A percentile compares a stretch with the other conserved stretches of the same genome.
Conservation (phyloP, 192 early-diverging fungal species). For the Pecoramyces ruminantium region DNA sequence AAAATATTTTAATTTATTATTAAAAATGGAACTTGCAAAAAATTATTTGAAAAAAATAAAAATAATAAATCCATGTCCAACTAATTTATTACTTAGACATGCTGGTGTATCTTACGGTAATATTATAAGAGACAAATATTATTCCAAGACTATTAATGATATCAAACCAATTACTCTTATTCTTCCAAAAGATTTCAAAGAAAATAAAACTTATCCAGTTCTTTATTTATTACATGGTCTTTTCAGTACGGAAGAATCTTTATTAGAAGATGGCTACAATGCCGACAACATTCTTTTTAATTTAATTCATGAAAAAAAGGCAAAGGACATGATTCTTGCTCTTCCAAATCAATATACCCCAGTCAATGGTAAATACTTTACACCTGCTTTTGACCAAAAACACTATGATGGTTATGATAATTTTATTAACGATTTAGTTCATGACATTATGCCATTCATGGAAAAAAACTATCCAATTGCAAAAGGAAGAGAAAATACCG, state of each 20-base stretch:
- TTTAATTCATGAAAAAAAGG: not conserved
- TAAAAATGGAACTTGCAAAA: not conserved
- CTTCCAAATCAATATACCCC: not conserved
- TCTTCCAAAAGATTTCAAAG: not conserved
- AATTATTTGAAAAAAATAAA: not conserved
- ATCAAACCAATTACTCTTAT: not conserved
- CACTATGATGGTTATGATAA: not conserved
- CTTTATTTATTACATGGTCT: not conserved
- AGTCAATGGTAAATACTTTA: not conserved
- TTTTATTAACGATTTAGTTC: not conserved
- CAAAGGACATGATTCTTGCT: not conserved
- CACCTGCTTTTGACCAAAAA: not conserved
- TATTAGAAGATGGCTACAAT: not conserved
- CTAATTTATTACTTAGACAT: not conserved
- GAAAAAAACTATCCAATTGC: not conserved
- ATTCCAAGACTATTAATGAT: not conserved
- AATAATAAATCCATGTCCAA: not conserved
- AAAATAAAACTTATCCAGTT: not conserved
- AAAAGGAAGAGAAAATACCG: not conserved
- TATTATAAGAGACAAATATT: not conserved
- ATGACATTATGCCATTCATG: not conserved
- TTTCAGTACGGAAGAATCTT: not conserved
- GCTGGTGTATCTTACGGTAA: not conserved
- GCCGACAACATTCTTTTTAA: not conserved
- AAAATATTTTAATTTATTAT: too few relatives aligned